phyloP scores from a whole-genome alignment of 352 stramenopile species.

The Globisporangium solare region DNA sequence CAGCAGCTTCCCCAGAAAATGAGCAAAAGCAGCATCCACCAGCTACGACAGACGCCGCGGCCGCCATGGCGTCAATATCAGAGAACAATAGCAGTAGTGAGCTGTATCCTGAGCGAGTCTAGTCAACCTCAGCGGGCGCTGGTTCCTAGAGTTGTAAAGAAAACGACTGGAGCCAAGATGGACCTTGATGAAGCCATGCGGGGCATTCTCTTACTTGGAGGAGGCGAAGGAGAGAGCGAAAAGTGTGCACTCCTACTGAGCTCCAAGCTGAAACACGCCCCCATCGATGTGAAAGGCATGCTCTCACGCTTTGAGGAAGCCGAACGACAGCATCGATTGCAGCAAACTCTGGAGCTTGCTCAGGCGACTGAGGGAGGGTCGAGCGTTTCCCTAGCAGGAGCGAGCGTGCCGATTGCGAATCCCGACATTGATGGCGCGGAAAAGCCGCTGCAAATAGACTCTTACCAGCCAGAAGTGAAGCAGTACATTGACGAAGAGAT shows the following conservation, averaged over 20 bases:
- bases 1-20: not conserved
- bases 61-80: not conserved
- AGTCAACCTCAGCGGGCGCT: not conserved
- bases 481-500: constrained; percentile 15
- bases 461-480: constrained; percentile 16
- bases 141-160: constrained; percentile 12
- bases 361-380: constrained; percentile 2
- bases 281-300: constrained; percentile 31
- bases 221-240: constrained; percentile 26
- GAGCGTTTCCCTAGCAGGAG: not conserved
- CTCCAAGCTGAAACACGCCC: constrained; percentile 38
- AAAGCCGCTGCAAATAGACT: constrained; percentile 15
- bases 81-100: not conserved
- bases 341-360: constrained; percentile 11
- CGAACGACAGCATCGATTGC: constrained; percentile 8
- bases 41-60: not conserved
- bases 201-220: constrained; percentile 46
- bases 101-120: not conserved
- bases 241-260: constrained; percentile 32
- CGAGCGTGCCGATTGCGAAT: not conserved
- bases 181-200: constrained; percentile 52
- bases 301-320: constrained; percentile 14
- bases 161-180: constrained; percentile 7
- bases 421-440: too few relatives aligned
- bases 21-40: not conserved